phyloP scores from a whole-genome alignment of 2,329 filamentous ascomycete species.

The Alternaria rosae region DNA sequence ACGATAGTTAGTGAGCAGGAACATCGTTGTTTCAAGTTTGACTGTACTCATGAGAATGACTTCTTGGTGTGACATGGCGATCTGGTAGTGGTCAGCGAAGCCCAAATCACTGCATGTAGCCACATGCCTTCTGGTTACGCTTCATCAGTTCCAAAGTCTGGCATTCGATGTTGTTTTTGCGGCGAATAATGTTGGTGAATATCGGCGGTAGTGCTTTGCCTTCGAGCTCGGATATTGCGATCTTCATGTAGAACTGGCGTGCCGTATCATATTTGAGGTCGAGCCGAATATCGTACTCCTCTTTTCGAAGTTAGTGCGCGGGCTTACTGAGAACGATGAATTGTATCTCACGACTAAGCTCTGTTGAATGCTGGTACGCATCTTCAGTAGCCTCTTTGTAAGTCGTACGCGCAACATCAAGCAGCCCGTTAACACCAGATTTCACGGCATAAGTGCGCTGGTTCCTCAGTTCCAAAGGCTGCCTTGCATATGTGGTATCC shows the following conservation, averaged over 20 bases:
- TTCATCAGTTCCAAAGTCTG: constrained; percentile 87
- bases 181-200: constrained; percentile 79
- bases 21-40: not conserved
- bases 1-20: constrained; percentile 2
- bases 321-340: not conserved
- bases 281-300: constrained; percentile 64
- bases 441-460: constrained; percentile 91
- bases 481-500: constrained; percentile 78
- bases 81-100: constrained; percentile 54
- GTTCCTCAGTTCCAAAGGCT: constrained; percentile 84
- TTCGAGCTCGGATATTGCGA: constrained; percentile 70
- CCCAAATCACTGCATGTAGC: not conserved
- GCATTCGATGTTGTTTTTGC: constrained; percentile 81
- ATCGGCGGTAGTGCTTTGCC: constrained; percentile 66
- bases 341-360: constrained; percentile 65
- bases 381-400: constrained; percentile 90
- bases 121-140: constrained; percentile 62
- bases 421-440: constrained; percentile 81
- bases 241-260: constrained; percentile 79
- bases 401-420: constrained; percentile 86
- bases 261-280: constrained; percentile 78
- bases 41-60: constrained; percentile 74
- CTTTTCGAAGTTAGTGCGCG: constrained; percentile 24
- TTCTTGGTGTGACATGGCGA: constrained; percentile 82
- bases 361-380: constrained; percentile 72